Conservation (phyloP, 2,329 filamentous ascomycete genomes). For the Epichloe gansuensis region DNA sequence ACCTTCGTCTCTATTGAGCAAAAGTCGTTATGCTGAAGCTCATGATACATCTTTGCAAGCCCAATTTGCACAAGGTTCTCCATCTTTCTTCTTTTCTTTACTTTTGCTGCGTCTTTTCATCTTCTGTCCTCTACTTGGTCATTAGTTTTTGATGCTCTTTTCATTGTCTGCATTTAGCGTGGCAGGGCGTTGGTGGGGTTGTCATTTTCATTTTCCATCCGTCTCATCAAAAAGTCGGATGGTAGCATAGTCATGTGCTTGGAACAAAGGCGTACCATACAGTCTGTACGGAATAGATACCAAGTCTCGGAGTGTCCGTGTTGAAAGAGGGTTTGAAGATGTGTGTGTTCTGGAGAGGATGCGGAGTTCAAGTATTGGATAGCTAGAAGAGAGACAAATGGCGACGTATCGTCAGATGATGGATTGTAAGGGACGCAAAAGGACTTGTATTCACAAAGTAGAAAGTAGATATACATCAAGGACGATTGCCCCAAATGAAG, state of each 20-base stretch:
- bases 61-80: background rate
- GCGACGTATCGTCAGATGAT: background rate
- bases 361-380: background rate
- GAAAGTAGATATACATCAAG: background rate
- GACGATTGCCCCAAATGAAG: background rate
- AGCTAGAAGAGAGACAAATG: background rate
- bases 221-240: background rate
- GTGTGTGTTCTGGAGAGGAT: background rate
- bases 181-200: background rate
- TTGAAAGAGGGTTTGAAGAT: background rate
- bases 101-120: background rate
- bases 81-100: background rate
- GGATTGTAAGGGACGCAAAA: background rate
- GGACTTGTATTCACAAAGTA: background rate
- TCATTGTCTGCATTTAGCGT: background rate
- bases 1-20: constrained; percentile 27
- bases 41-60: background rate
- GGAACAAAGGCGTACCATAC: background rate
- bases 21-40: background rate
- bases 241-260: background rate
- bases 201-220: background rate
- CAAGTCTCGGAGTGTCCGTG: background rate
- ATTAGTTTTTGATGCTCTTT: background rate
- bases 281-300: background rate
- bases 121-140: background rate